Base-by-base conservation (phyloP, 495 filamentous ascomycete species). In the Xylaria telfairii region DNA sequence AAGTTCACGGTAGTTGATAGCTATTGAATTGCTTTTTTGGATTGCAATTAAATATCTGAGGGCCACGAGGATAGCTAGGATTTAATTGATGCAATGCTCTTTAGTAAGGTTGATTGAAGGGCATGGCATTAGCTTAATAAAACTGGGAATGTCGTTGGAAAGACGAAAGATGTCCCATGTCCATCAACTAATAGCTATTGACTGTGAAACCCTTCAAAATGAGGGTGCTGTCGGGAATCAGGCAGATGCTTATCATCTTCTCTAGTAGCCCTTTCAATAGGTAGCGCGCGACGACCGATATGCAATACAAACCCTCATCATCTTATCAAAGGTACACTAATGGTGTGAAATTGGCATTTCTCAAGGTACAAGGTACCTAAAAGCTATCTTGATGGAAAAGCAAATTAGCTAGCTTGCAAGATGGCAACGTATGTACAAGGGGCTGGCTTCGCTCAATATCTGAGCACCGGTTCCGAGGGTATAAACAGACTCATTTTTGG, bases 391-490 rank as follows among this genome's bases (percentile, higher is more conserved):
- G 17, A 26, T 19, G 34, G 21, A 54, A 42, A 46, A 32, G 51
- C 28, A 53, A 47, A 42, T 39, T 26, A 13, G 13, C 37, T 26
- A 13, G 13, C 37, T 26, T 49, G 21, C 28, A 63, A 63, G 34
- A 34, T 42, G 34, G 47, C 13, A 49, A 0, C 30, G 51, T 70
- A 70, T 70, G 37, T 65, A 65, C 68, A 70, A 28, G 24, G 37
- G n/a, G 46, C n/a, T 21, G n/a, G 49, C 24, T 44, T 37, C 42
- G 60, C 46, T 64, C 67, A 44, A 46, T n/a, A 32, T 3, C 13
- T 21, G 68, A 56, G 51, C 32, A 26, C n/a, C 30, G 26, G 39
- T 41, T 56, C 30, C 21, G 24, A 26, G 37, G 54, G 63, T 71
- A 60, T 61, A 42, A 49, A 71, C 41, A 32, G 64, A 9, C 49